Evolutionary conservation across 2,329 filamentous ascomycete genomes (phyloP), one percentile per base, ranked within the genome.

Genomic region (Fusarium praegraminearum): DNA sequence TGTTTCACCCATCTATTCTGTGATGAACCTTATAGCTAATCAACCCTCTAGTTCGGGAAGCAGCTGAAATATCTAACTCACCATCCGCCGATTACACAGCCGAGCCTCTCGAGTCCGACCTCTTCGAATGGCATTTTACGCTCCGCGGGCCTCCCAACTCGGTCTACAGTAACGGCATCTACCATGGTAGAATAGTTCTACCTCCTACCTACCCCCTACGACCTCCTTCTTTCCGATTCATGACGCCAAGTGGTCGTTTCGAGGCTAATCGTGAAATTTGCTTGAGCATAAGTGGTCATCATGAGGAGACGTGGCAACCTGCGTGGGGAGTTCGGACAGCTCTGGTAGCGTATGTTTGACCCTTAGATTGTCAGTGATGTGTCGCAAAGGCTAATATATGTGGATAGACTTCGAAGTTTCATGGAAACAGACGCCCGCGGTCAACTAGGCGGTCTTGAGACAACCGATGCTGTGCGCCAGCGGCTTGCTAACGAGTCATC

Each of bases 41-140:
- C 4, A 15, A 5, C 8, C n/a, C 1, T 33, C 6, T 24, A 57
- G 91, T 98, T 77, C 93, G 93, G 81, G 96, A 98, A 89, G 94
- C 95, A 61, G 87, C 91, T 62, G 96, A 98, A 79, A 88, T 99
- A 58, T 90, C 93, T 65, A 86, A 85, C 62, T 87, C 91, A 38
- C 93, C 95, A 7, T 96, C 93, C 4, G 85, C 92, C 56, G 93
- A 97, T 82, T 97, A 95, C 81, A 89, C 91, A 73, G 96, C 95
- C 41, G 85, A 90, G 6, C 96, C 96, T 0, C 88, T 95, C 67
- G 95, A 98, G 77, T 85, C 89, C 33, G 94, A 98, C 80, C 90
- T 99, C 56, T 97, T 97, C 82, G 94, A 98, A 81, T 99, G 96
- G 96, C 96, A 99, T 83, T 99, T 98, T 82, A 99, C 96, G 0